These are phyloP conservation scores for Hydnum rufescens DNA, from an alignment of 768 basidiomycete genomes.

Conservation along the genomic window DNA sequence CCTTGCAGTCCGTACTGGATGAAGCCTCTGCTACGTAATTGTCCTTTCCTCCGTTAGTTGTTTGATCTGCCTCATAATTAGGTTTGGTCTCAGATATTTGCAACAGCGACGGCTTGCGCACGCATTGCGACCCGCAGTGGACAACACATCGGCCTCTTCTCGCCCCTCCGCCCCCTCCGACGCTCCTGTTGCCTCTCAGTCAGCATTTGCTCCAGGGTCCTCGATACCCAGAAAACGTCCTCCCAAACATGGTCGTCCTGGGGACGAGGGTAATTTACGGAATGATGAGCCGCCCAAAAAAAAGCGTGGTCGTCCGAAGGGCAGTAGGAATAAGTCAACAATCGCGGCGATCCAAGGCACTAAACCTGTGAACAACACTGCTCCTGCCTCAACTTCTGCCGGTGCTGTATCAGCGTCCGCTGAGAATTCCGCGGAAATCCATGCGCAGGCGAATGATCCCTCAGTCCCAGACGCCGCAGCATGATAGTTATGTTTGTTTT, in stretches of 20 bases:
- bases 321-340: conserved; percentile 35
- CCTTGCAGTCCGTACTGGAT: conserved; percentile 50
- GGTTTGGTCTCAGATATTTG: background rate
- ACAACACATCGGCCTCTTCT: conserved; percentile 8
- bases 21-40: conserved; percentile 39
- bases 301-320: conserved; percentile 47
- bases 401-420: too few species aligned
- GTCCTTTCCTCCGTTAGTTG: conserved; percentile 23
- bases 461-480: too few species aligned
- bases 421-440: too few species aligned
- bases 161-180: conserved; percentile 5
- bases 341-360: too few species aligned
- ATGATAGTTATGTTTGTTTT: too few species aligned
- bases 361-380: too few species aligned
- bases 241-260: background rate
- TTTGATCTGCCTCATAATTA: background rate
- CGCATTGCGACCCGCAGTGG: background rate
- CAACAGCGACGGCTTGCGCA: background rate
- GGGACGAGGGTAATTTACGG: background rate
- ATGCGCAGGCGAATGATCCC: too few species aligned
- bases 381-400: too few species aligned
- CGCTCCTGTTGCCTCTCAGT: conserved; percentile 17
- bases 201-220: conserved; percentile 17
- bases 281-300: conserved; percentile 23
- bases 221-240: conserved; percentile 9